Evolutionary conservation across 2,329 filamentous ascomycete species (phyloP).

Genomic region (Chaetothyriales sp.): DNA sequence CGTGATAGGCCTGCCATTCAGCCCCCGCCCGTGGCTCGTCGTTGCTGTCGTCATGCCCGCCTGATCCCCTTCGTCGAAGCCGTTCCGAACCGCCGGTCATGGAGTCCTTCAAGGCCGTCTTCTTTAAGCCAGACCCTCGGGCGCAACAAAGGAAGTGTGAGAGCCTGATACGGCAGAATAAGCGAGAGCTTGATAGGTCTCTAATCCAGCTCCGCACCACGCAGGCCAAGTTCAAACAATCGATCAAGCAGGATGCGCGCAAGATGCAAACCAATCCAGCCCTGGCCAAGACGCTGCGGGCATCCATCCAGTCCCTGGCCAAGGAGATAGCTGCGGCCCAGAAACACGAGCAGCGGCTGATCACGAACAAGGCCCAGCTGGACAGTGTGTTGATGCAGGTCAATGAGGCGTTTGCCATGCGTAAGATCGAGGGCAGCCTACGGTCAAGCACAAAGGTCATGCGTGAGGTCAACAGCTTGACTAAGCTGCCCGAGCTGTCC

Average conservation of each 20-base stretch:
- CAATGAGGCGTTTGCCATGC: constrained; percentile 84
- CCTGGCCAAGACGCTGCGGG: constrained; percentile 38
- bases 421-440: constrained; percentile 90
- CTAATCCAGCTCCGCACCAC: constrained; percentile 62
- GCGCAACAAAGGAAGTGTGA: constrained; percentile 87
- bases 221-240: constrained; percentile 69
- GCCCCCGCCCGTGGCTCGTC: neutral
- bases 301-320: constrained; percentile 42
- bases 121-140: constrained; percentile 72
- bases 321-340: constrained; percentile 72
- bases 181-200: constrained; percentile 88
- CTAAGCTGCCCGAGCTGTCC: constrained; percentile 71
- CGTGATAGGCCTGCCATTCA: neutral
- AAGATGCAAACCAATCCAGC: constrained; percentile 53
- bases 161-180: constrained; percentile 70
- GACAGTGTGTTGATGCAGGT: constrained; percentile 94
- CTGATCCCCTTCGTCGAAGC: neutral
- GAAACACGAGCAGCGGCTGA: constrained; percentile 56
- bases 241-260: constrained; percentile 55
- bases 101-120: constrained; percentile 74
- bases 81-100: constrained; percentile 33
- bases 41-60: neutral
- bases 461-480: constrained; percentile 84
- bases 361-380: constrained; percentile 81
- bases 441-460: constrained; percentile 78